A percentile compares a stretch with the other conserved stretches of the same genome.
These are phyloP conservation scores for Claviceps arundinis DNA, from an alignment of 2,329 filamentous ascomycete species.

Conservation along the genomic window DNA sequence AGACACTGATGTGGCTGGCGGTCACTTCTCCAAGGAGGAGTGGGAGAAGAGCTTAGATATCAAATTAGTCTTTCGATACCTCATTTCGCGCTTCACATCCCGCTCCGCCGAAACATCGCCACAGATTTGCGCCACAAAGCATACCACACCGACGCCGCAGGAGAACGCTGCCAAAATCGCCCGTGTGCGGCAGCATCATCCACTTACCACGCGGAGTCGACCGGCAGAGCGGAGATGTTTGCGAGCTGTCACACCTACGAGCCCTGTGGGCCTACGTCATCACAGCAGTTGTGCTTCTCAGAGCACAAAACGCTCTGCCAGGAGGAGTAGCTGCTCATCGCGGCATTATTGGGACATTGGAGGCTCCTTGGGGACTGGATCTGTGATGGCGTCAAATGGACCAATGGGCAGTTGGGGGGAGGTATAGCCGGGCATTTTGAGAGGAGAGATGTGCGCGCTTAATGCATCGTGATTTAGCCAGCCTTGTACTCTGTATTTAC, in stretches of 20 bases:
- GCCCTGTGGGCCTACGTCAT: constrained; percentile 34
- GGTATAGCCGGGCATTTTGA: constrained; percentile 28
- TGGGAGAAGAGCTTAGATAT: constrained; percentile 92
- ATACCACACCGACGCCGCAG: constrained; percentile 39
- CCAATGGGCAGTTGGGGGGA: constrained; percentile 71
- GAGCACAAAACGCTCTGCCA: constrained; percentile 62
- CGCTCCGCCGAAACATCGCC: constrained; percentile 25
- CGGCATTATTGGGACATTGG: constrained; percentile 90
- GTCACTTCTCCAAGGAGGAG: constrained; percentile 54
- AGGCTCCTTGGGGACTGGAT: constrained; percentile 64
- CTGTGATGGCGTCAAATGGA: constrained; percentile 51
- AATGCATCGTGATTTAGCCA: not conserved
- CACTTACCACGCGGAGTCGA: constrained; percentile 52
- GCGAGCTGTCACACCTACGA: constrained; percentile 38
- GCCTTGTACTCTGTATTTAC: not conserved
- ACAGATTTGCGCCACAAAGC: constrained; percentile 30
- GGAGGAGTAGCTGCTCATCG: constrained; percentile 55
- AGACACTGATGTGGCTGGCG: constrained; percentile 14
- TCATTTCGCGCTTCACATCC: constrained; percentile 60
- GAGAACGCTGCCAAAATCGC: constrained; percentile 66
- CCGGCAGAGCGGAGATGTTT: constrained; percentile 42
- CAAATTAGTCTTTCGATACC: constrained; percentile 80
- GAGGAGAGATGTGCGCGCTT: not conserved
- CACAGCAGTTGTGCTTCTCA: constrained; percentile 72
- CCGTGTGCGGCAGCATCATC: constrained; percentile 78